These are phyloP conservation scores for Pelargonium fulgidum DNA, from an alignment of 441 rosid genomes.

Conservation along the genomic window DNA sequence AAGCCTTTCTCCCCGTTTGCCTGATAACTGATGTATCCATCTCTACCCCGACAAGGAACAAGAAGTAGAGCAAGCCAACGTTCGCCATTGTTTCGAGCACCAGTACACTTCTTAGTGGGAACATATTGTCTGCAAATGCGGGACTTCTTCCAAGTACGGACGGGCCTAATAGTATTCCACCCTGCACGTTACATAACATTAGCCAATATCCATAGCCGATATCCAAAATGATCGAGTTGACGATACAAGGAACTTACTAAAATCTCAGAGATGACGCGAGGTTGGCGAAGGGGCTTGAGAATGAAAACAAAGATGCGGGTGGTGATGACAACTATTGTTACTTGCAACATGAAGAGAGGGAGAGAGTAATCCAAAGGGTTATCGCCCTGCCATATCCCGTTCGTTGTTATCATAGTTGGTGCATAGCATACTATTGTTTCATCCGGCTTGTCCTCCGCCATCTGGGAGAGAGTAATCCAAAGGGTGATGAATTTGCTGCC, in stretches of 20 bases:
- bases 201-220: background rate
- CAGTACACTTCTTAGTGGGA: slow-evolving; percentile 87
- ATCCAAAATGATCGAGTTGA: background rate
- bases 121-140: slow-evolving; percentile 37
- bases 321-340: slow-evolving; percentile 59
- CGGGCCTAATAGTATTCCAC: slow-evolving; percentile 78
- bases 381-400: slow-evolving; percentile 97
- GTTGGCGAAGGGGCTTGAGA: slow-evolving; percentile 86
- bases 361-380: slow-evolving; percentile 86
- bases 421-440: slow-evolving; percentile 72
- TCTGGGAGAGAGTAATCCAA: too few species aligned
- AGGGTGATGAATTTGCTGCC: background rate
- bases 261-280: slow-evolving; percentile 84
- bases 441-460: slow-evolving; percentile 19
- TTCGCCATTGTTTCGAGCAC: slow-evolving; percentile 99
- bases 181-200: slow-evolving; percentile 34
- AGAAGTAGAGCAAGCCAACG: slow-evolving; percentile 76
- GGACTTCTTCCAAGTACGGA: slow-evolving; percentile 54
- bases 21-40: slow-evolving; percentile 75
- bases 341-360: slow-evolving; percentile 86
- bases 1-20: slow-evolving; percentile 52
- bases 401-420: slow-evolving; percentile 89
- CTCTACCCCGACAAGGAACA: slow-evolving; percentile 88
- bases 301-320: slow-evolving; percentile 64
- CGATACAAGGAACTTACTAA: slow-evolving; percentile 34